These are phyloP conservation scores for Hirschfeldia incana DNA, from an alignment of 345 rosid genomes.

Conservation along the genomic window DNA sequence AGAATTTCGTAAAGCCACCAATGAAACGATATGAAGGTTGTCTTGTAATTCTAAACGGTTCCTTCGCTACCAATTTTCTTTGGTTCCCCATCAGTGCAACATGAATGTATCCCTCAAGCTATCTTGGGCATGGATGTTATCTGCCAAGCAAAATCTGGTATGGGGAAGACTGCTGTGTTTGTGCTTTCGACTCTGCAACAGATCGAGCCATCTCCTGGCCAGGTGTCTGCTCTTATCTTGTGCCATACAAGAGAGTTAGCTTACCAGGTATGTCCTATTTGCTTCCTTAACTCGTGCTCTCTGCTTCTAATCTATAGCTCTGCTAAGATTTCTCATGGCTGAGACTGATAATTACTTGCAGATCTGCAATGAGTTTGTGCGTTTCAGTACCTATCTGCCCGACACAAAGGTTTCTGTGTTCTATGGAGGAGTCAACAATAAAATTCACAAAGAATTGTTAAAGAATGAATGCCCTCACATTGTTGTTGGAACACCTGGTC, in stretches of 20 bases:
- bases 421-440: constrained; percentile 92
- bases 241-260: background rate
- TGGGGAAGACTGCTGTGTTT: constrained; percentile 48
- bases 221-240: background rate
- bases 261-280: constrained; percentile 63
- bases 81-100: constrained; percentile 93
- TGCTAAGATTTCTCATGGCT: background rate
- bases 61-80: constrained; percentile 83
- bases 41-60: constrained; percentile 61
- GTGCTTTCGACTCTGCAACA: background rate
- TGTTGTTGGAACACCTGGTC: constrained; percentile 98
- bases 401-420: constrained; percentile 87
- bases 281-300: background rate
- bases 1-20: constrained; percentile 62
- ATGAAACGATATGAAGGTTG: constrained; percentile 56
- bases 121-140: constrained; percentile 97
- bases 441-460: constrained; percentile 82
- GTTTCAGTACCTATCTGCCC: background rate
- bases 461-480: constrained; percentile 99
- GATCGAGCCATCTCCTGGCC: background rate
- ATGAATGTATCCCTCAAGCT: constrained; percentile 99
- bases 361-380: background rate
- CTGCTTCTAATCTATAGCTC: background rate
- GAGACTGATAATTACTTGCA: background rate
- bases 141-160: constrained; percentile 99